These are phyloP conservation scores for Podila minutissima DNA, from an alignment of 192 early-diverging fungal genomes.

Conservation along the genomic window DNA sequence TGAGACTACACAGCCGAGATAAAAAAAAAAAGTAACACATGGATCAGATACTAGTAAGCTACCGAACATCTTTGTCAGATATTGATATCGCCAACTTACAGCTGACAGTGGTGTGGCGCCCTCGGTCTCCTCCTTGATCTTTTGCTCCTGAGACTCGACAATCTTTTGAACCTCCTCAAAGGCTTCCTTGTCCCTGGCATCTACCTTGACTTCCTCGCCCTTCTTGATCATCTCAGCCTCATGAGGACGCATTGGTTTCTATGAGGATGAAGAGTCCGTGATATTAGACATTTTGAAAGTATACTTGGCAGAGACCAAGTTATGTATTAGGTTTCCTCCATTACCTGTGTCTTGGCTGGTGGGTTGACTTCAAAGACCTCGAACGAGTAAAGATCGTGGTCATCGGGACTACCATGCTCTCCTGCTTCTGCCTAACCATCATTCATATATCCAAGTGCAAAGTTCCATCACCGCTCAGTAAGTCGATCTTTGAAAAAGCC, in stretches of 20 bases:
- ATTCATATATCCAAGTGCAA: not conserved
- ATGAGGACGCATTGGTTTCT: slow-evolving; percentile 36
- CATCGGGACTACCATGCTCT: slow-evolving; percentile 62
- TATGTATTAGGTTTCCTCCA: too few relatives aligned
- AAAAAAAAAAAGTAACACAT: not conserved
- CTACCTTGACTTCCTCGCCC: slow-evolving; percentile 29
- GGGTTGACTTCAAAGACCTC: slow-evolving; percentile 79
- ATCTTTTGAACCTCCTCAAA: slow-evolving; percentile 45
- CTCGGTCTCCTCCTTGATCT: slow-evolving; percentile 26
- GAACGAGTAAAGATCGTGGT: slow-evolving; percentile 78
- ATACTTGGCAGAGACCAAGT: too few relatives aligned
- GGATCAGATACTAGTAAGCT: not conserved
- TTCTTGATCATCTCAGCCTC: slow-evolving; percentile 40
- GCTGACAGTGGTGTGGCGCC: slow-evolving; percentile 16
- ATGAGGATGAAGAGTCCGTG: not conserved
- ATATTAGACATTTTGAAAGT: too few relatives aligned
- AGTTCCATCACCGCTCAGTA: not conserved
- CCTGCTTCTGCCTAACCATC: slow-evolving; percentile 41
- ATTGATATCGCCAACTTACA: slow-evolving; percentile 13
- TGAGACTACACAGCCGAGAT: slow-evolving; percentile 5
- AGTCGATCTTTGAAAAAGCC: not conserved
- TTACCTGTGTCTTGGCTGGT: slow-evolving; percentile 31
- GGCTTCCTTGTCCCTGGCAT: slow-evolving; percentile 16
- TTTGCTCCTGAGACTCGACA: slow-evolving; percentile 34
- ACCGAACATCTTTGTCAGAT: too few relatives aligned